A percentile compares a stretch with the other conserved stretches of the same genome.
Conservation (phyloP, 306 rosid genomes). For the Castanea sativa region DNA sequence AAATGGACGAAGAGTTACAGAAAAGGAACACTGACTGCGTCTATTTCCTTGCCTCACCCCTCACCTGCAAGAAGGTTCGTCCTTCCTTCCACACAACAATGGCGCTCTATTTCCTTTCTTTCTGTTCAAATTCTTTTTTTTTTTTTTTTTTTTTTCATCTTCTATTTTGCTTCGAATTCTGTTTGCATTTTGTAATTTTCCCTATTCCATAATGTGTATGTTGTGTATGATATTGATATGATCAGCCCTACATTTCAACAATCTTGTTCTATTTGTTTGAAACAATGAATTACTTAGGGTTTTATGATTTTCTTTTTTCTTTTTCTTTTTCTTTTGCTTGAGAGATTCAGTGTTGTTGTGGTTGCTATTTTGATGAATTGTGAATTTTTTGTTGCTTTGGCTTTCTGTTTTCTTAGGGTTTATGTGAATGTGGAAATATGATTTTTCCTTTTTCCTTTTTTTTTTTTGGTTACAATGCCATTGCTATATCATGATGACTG, state of each 20-base stretch:
- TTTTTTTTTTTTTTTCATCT: not conserved
- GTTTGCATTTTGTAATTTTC: not conserved
- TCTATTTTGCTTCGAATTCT: conserved; percentile 4
- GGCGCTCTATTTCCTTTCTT: not conserved
- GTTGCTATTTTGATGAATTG: not conserved
- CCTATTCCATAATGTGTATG: not conserved
- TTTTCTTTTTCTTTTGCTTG: not conserved
- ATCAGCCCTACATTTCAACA: conserved; percentile 29
- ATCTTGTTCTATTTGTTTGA: conserved; percentile 14
- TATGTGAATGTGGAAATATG: not conserved
- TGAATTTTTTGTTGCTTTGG: not conserved
- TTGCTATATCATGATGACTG: not conserved
- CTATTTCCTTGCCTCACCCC: conserved; percentile 84
- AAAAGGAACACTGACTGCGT: conserved; percentile 83
- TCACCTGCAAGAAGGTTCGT: conserved; percentile 87
- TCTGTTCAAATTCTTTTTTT: not conserved
- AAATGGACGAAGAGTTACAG: conserved; percentile 65
- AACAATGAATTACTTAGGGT: not conserved
- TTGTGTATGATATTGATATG: not conserved
- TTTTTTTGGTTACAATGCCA: not conserved
- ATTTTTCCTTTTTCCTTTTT: not conserved
- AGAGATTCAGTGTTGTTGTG: not conserved
- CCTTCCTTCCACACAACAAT: not conserved
- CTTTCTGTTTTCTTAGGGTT: not conserved
- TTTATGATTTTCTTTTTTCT: not conserved